Conservation (phyloP, 108 stramenopile genomes). For the Chaetoceros tenuissimus region DNA sequence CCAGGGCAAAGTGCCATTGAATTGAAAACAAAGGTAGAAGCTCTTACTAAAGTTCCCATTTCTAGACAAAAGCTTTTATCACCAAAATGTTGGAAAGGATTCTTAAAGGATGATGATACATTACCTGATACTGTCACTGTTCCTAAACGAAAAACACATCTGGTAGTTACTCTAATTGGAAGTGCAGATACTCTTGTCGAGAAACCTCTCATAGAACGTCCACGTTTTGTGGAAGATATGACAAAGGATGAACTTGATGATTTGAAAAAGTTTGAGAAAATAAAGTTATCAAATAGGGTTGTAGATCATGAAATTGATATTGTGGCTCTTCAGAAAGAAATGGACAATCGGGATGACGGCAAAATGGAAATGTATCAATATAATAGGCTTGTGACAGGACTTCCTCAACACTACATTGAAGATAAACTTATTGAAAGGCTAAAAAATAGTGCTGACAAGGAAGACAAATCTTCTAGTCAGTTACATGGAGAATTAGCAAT, state of each 20-base stretch:
- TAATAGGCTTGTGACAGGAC: conserved; percentile 36
- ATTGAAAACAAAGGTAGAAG: conserved; percentile 27
- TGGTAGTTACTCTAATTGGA: conserved; percentile 42
- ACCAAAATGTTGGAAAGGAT: conserved; percentile 34
- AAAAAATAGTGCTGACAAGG: not conserved
- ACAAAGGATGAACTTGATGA: conserved; percentile 27
- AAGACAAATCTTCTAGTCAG: not conserved
- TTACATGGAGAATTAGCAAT: conserved; percentile 30
- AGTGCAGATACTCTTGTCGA: conserved; percentile 32
- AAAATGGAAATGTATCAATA: conserved; percentile 23
- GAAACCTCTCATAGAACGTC: conserved; percentile 10
- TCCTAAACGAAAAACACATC: not conserved
- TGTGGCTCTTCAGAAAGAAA: conserved; percentile 24
- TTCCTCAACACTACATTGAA: conserved; percentile 44
- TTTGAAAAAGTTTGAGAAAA: conserved; percentile 13
- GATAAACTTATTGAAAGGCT: conserved; percentile 14
- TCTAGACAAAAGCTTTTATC: conserved; percentile 37
- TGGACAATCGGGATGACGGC: conserved; percentile 10
- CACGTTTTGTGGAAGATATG: conserved; percentile 41
- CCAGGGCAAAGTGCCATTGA: conserved; percentile 4
- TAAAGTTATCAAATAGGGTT: conserved; percentile 7
- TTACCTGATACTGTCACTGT: conserved; percentile 11
- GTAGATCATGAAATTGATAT: conserved; percentile 24
- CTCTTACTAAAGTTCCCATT: conserved; percentile 28
- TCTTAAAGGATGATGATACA: conserved; percentile 21